Evolutionary conservation across 257 asterid species (phyloP), one percentile per base, ranked within the genome.

Genomic region (Knoxia roxburghii): DNA sequence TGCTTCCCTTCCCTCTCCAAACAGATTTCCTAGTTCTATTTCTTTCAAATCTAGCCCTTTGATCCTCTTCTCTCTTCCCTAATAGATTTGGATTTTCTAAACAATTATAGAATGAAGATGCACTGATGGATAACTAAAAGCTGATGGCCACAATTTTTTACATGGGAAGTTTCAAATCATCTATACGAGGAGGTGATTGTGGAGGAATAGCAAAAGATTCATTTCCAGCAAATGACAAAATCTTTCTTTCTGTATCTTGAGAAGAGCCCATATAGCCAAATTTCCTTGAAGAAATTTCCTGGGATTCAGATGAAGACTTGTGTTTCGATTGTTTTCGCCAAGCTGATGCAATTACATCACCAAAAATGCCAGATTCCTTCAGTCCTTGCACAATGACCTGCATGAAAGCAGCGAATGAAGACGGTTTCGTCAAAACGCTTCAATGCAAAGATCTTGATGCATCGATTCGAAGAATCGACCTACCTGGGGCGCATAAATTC

Each of bases 401-500:
- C 23, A 52, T 21, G 50, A 68, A 20, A 8, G 32, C 45, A 55
- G 23, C 8, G 7, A 26, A 43, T 3, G 11, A 11, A 24, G 33
- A 11, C 18, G 12, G 41, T 5, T 40, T 10, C 3, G 10, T 6
- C 0, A 30, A 48, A 24, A 17, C 9, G 11, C 18, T 50, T 50
- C 27, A 50, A 50, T 20, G 27, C 8, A 48, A 48, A 48, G 9
- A 59, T 26, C 33, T 23, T 32, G 33, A 41, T 41, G 18, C 32
- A 65, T 11, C 6, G 61, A 48, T 30, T 14, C 24, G 55, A 60
- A 37, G 52, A 29, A 12, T 39, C 32, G 12, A 62, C 51, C 18
- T 67, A 81, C 86, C 86, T 56, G 76, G 18, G 89, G 86, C 51
- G 80, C 60, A 41, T 81, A 64, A 37, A 84, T 75, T 49, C 81